Evolutionary conservation across 371 early-diverging fungal genomes (phyloP), one percentile per base, ranked within the genome.

Genomic region (Mortierella sp.): DNA sequence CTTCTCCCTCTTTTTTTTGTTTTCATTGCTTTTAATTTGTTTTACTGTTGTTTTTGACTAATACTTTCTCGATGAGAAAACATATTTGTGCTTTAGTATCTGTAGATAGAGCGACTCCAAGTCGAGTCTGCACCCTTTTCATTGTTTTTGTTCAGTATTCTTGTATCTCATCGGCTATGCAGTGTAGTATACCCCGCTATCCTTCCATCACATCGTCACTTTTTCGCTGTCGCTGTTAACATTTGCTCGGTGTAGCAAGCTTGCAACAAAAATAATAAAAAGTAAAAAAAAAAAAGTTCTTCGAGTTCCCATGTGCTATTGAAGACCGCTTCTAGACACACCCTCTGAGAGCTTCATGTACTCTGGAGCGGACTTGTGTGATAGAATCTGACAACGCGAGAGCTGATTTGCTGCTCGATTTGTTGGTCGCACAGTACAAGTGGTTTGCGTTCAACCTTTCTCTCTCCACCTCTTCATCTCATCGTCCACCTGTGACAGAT

Each of bases 31-130:
- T 22, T 36, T 32, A 15, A 21, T 41, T 16, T 65, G 15, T 38
- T 36, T 38, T n/a, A 41, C 58, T 57, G 16, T 58, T 58, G 24
- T 28, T 58, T 16, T 45, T 48, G 22, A 62, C 22, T 57, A 62
- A 59, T 59, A 59, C 58, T 22, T 15, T 38, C 60, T 16, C 63
- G 24, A 3, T 58, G 36, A 32, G 24, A 28, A 32, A 11, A 11
- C 58, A 58, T 28, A 11, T 33, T 58, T 24, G 19, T 58, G 5
- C 33, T 28, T 33, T 33, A 21, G 58, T 58, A 24, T 60, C 28
- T 60, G 61, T 60, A 60, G 61, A 60, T 60, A 60, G 61, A 60
- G 61, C 61, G 21, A 60, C 61, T n/a, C 40, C 16, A 15, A 40
- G 16, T 3, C 4, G 19, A 28, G 21, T 9, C 41, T 36, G 40